A percentile compares a stretch with the other conserved stretches of the same genome.
These are phyloP conservation scores for Daldinia grandis DNA, from an alignment of 495 filamentous ascomycete species.

Conservation along the genomic window DNA sequence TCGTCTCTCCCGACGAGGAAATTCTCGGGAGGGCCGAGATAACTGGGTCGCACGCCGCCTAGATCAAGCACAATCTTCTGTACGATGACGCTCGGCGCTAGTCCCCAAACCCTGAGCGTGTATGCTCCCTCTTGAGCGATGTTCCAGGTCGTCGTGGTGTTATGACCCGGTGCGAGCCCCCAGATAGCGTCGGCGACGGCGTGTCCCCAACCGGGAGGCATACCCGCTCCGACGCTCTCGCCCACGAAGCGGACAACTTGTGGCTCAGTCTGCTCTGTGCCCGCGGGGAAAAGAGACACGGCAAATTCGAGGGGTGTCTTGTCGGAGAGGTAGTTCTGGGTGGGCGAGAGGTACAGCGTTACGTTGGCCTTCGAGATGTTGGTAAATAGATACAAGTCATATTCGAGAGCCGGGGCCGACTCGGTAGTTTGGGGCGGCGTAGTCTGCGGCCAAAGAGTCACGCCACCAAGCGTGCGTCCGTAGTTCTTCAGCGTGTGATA, in stretches of 20 bases:
- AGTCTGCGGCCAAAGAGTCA: constrained; percentile 64
- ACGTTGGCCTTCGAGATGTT: constrained; percentile 61
- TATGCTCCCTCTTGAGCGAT: constrained; percentile 60
- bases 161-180: constrained; percentile 56
- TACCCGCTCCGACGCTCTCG: constrained; percentile 53
- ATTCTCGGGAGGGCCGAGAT: constrained; percentile 76
- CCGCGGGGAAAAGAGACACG: constrained; percentile 58
- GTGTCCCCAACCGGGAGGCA: constrained; percentile 65
- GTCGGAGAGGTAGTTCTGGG: constrained; percentile 69
- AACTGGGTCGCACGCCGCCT: constrained; percentile 71
- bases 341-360: constrained; percentile 67
- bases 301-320: constrained; percentile 67
- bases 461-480: constrained; percentile 65
- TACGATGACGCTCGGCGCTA: constrained; percentile 71
- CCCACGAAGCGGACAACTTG: constrained; percentile 63
- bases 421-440: constrained; percentile 57
- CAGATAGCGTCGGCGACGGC: constrained; percentile 68
- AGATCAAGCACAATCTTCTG: constrained; percentile 74
- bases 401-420: constrained; percentile 66
- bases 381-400: constrained; percentile 72
- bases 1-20: constrained; percentile 58
- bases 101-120: constrained; percentile 66
- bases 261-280: constrained; percentile 50
- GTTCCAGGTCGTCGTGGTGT: constrained; percentile 62
- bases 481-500: constrained; percentile 64